Base-by-base conservation (phyloP, 225 moss, liverwort and hornwort genomes). In the Pseudisothecium myosuroides region DNA sequence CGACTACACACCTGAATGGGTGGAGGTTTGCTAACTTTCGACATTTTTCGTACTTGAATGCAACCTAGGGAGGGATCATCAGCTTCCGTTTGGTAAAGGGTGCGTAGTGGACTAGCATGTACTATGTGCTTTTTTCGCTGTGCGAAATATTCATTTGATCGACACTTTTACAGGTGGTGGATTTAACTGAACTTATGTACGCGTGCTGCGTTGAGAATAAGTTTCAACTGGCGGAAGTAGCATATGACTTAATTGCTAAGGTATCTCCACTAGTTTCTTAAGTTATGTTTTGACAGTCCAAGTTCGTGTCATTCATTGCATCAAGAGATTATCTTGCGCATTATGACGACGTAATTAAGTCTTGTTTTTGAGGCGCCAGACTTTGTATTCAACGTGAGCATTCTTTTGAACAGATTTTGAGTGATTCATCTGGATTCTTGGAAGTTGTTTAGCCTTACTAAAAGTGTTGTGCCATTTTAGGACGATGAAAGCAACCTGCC, bases 1-100 rank as follows among this genome's bases (percentile, higher is more conserved):
- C 83, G 99, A 99, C 83, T 96, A 96, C 76, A 96, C 94, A 91
- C 95, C 99, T 72, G 97, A 99, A 89, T 99, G 97, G 99, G 94
- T 97, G 86, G 96, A 99, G 99, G 98, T 97, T 83, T 41, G 83
- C 34, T 83, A 82, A 91, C 83, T 75, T 86, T 86, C 68, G 58
- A 47, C 49, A 28, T 68, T 73, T 73, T 78, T 82, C 65, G 52
- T 67, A 19, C 34, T 74, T 75, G 28, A 56, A 49, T 90, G 81
- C 68, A 81, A 84, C 55, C 39, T 68, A 66, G 66, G 75, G 43
- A 88, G 79, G 54, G 59, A 67, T 76, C 36, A 58, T 75, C 18
- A 63, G 36, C 64, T 83, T 83, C 71, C 58, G 80, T n/a, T 71
- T 73, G 61, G 68, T 68, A 14, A 68, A 76, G 59, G 28, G 69